phyloP scores from a whole-genome alignment of 345 rosid genomes.

The Eucalyptus cloeziana region DNA sequence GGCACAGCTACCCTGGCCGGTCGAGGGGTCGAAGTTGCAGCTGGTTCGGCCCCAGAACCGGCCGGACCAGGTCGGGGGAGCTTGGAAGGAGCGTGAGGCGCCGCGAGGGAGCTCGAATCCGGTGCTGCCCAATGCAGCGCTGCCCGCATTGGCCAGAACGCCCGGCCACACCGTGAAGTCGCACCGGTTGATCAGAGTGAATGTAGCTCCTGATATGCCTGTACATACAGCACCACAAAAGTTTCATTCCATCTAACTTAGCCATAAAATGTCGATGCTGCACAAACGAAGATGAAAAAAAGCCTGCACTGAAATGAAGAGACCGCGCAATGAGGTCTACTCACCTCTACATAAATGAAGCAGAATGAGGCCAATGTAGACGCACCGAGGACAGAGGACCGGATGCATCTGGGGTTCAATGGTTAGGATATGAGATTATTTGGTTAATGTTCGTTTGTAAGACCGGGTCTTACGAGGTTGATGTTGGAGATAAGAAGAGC shows the following conservation, averaged over 20 bases:
- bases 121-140: slow-evolving; percentile 32
- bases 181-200: slow-evolving; percentile 58
- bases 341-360: slow-evolving; percentile 24
- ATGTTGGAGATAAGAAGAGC: background rate
- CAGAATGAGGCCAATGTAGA: slow-evolving; percentile 8
- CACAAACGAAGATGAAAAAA: background rate
- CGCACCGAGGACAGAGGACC: background rate
- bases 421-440: background rate
- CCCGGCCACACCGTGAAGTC: slow-evolving; percentile 91
- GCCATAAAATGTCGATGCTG: background rate
- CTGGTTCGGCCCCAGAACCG: slow-evolving; percentile 84
- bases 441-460: background rate
- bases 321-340: background rate
- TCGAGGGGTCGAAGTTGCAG: slow-evolving; percentile 45
- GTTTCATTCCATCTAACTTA: background rate
- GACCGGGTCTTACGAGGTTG: background rate
- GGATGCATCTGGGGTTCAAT: slow-evolving; percentile 6
- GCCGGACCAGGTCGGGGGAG: slow-evolving; percentile 93
- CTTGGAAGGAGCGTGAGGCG: slow-evolving; percentile 30
- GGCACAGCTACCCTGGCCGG: slow-evolving; percentile 58
- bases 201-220: slow-evolving; percentile 41
- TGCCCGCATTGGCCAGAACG: slow-evolving; percentile 69
- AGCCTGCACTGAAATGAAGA: background rate
- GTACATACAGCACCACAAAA: background rate
- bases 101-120: slow-evolving; percentile 67